Conservation (phyloP, 1,284 basidiomycete species). For the Apiotrichum sp. region DNA sequence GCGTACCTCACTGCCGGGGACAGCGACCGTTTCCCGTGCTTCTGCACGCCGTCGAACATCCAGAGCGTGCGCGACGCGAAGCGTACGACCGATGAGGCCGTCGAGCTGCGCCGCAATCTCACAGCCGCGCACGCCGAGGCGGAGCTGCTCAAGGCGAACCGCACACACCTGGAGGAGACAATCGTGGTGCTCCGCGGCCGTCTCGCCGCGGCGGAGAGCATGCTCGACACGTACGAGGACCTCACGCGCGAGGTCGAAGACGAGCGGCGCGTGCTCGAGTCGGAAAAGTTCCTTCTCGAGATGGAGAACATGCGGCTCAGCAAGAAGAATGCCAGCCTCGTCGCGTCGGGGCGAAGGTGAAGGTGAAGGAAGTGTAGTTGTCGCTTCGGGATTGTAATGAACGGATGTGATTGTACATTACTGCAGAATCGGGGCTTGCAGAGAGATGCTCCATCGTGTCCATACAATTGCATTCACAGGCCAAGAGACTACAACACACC, state of each 20-base stretch:
- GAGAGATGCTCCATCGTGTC: no score
- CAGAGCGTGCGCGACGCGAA: neutral
- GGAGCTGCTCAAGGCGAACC: neutral
- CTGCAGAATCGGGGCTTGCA: no score
- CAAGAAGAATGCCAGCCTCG: neutral
- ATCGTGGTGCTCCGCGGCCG: neutral
- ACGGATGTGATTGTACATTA: no score
- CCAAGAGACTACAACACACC: no score
- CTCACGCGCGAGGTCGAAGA: neutral
- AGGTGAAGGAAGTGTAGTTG: no score
- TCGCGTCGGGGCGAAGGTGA: no score
- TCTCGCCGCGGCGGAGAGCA: neutral
- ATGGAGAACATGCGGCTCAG: neutral
- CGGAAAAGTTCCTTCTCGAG: slow-evolving; percentile 1
- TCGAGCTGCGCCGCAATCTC: neutral
- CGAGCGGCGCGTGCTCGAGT: neutral
- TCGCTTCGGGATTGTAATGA: no score
- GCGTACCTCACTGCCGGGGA: no score
- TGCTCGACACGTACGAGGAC: slow-evolving; percentile 1
- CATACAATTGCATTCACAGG: no score
- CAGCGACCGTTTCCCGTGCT: no score
- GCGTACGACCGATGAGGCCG: neutral
- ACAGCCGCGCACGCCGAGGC: neutral
- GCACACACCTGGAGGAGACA: neutral
- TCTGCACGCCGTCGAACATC: neutral